Evolutionary conservation across 106 monocot species (phyloP), one percentile per base, ranked within the genome.

Genomic region (Ottelia alismoides): DNA sequence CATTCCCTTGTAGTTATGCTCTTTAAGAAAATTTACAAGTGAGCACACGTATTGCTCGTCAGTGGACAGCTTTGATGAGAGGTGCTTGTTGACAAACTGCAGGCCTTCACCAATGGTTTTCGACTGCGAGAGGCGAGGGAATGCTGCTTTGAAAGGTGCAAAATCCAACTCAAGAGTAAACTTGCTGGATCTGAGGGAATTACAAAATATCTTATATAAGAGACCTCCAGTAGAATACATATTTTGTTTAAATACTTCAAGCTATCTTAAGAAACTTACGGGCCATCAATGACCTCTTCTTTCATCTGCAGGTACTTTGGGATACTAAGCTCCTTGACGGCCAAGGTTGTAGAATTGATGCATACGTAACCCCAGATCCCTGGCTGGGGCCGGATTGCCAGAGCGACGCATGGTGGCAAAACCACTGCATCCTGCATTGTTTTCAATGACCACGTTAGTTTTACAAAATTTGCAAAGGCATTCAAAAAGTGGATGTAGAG

Each of bases 361-460:
- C 87, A 47, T 0, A 87, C 71, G 50, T 87, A 87, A 47, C 80
- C 83, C 93, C 93, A 93, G 22, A 93, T 79, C 45, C 93, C 93
- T 9, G 93, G 93, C 62, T 80, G 65, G 0, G 93, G 93, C 1
- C 87, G 83, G 35, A 84, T 64, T 2, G 87, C 93, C n/a, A 93
- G 72, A 29, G 87, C 93, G 25, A 93, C 87, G 64, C 54, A 67
- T 27, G 93, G 93, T 28, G 93, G 78, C 10, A 84, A 55, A n/a
- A 16, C 87, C 83, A 92, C 77, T 0, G 77, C 93, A 66, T 87
- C 93, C 92, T 92, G 69, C 21, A 69, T 55, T n/a, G n/a, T n/a
- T n/a, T n/a, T n/a, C n/a, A n/a, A n/a, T n/a, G n/a, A n/a, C n/a
- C n/a, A n/a, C n/a, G n/a, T n/a, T n/a, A n/a, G n/a, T n/a, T n/a